Evolutionary conservation across 495 filamentous ascomycete genomes (phyloP), one percentile per base, ranked within the genome.

Genomic region (Peziza echinospora): DNA sequence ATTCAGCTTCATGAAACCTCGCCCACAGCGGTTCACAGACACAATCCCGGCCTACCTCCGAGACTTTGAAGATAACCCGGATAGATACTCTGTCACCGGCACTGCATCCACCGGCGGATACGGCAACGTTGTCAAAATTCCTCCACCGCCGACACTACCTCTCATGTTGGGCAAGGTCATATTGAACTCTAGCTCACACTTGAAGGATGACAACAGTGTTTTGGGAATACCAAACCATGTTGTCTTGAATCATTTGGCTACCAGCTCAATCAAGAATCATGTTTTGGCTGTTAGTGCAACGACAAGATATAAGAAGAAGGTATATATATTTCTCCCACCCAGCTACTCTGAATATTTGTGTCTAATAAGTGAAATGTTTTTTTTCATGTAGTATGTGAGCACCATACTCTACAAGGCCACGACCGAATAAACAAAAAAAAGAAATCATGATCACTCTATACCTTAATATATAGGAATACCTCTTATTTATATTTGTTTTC

Each of bases 161-260:
- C 72, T 89, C 48, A 94, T 97, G 67, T 66, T 97, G 28, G 80
- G 80, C 41, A 93, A 93, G 62, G 87, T 86, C 16, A 93, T 97
- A 46, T 64, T 97, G 48, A 97, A 97, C 60, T 77, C 73, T 5
- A 87, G 78, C 5, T 74, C 84, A 2, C 17, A 44, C 7, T 85
- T 93, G 68, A 96, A 94, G 65, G 89, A 96, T 63, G 89, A 97
- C 59, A 91, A 83, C 62, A 93, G 85, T 64, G 91, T 97, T 39
- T 63, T 97, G 30, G 85, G 77, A 44, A 85, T 93, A 67, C 89
- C 89, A 11, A 97, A 96, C 54, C 89, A 97, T 52, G 93, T 89
- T 2, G 84, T 97, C 22, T 64, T 97, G 52, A 97, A 97, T 53
- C 89, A 97, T 61, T 66, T 97, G 41, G 87, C 87, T n/a, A 97